Conservation (phyloP, 1,139 yeast genomes). For the Diutina neorugosa region DNA sequence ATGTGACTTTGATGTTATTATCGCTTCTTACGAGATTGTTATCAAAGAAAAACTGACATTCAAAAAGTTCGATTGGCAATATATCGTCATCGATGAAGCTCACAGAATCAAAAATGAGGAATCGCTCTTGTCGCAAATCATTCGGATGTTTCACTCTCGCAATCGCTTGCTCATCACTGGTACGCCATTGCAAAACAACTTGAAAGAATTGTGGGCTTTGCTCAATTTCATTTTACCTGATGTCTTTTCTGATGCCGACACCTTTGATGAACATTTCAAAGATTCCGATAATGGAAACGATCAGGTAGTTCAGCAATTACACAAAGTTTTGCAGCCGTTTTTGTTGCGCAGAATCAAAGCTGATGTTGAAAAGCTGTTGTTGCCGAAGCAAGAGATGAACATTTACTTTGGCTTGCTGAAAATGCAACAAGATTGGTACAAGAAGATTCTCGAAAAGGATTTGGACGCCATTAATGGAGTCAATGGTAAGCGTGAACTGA, state of each 20-base stretch:
- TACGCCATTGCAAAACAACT: slow-evolving; percentile 87
- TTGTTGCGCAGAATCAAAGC: slow-evolving; percentile 79
- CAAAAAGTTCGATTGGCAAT: slow-evolving; percentile 85
- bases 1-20: slow-evolving; percentile 77
- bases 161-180: slow-evolving; percentile 86
- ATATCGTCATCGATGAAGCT: slow-evolving; percentile 90
- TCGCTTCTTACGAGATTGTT: slow-evolving; percentile 89
- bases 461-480: slow-evolving; percentile 94
- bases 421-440: slow-evolving; percentile 91
- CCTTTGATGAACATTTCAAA: slow-evolving; percentile 84
- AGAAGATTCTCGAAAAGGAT: slow-evolving; percentile 78
- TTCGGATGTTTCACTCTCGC: slow-evolving; percentile 73
- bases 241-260: slow-evolving; percentile 82
- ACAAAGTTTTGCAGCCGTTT: slow-evolving; percentile 78
- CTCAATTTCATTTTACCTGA: slow-evolving; percentile 86
- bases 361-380: slow-evolving; percentile 82
- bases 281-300: slow-evolving; percentile 30
- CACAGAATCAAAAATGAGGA: slow-evolving; percentile 94
- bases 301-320: slow-evolving; percentile 70
- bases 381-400: slow-evolving; percentile 85
- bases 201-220: slow-evolving; percentile 94
- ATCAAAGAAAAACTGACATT: slow-evolving; percentile 74
- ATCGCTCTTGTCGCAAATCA: slow-evolving; percentile 78
- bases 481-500: slow-evolving; percentile 79
- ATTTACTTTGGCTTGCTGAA: slow-evolving; percentile 88